Base-by-base conservation (phyloP, 495 filamentous ascomycete species). In the Lichenothelia convexa region DNA sequence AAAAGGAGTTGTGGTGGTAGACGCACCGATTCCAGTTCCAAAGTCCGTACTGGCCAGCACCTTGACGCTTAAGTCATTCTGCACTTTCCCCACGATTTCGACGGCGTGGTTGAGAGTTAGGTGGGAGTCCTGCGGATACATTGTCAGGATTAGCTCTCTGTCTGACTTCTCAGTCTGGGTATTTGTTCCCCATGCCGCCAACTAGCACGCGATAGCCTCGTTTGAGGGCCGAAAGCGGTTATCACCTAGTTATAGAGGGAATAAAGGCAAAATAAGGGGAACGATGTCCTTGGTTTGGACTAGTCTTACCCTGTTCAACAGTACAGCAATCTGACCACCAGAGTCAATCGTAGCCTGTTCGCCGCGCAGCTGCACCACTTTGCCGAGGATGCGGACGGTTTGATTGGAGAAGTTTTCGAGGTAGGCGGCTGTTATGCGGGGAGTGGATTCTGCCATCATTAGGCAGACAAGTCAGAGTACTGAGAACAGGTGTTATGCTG, bases 81-180 rank as follows among this genome's bases (percentile, higher is more conserved):
- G 75, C 38, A 97, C 86, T 57, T 89, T 94, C 36, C 85, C 91
- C 29, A 95, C 76, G 41, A 97, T 59, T 59, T 97, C 91, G 13
- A 79, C 75, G 30, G 79, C 70, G 54, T 81, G 82, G 35, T 80
- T 76, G 51, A 80, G 64, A 34, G 70, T 64, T 26, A 95, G 59
- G 53, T 92, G 81, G 21, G 70, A 68, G 43, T 93, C 86, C 67
- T 84, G 29, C 17, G 31, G 31, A 8, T 15, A n/a, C 1, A 33
- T 33, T 9, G 5, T 26, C 5, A 18, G 18, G 18, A 19, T 39
- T n/a, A n/a, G n/a, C n/a, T n/a, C n/a, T n/a, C n/a, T n/a, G n/a
- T n/a, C n/a, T n/a, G n/a, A n/a, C n/a, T n/a, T n/a, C n/a, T n/a
- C n/a, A n/a, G n/a, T n/a, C n/a, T n/a, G n/a, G n/a, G n/a, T n/a